Conservation (phyloP, 225 moss, liverwort and hornwort genomes). For the Thuidium tamariscinum region DNA sequence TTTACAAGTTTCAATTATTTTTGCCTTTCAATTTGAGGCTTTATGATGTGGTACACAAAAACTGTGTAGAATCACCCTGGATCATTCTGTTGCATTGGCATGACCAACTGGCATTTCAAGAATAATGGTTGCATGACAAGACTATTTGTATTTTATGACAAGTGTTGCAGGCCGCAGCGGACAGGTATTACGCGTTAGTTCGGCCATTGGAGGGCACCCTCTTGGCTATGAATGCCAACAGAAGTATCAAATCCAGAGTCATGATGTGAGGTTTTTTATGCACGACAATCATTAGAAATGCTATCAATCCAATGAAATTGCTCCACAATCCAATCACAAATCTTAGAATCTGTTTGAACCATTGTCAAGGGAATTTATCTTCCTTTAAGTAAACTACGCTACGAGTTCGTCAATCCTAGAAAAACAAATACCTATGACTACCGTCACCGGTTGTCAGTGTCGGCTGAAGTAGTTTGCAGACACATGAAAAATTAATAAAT, state of each 20-base stretch:
- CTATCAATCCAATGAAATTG: background rate
- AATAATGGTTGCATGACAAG: background rate
- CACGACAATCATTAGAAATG: background rate
- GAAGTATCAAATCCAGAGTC: conserved; percentile 33
- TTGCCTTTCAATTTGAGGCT: background rate
- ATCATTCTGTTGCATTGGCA: background rate
- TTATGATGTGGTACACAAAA: background rate
- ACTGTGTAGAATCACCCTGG: background rate
- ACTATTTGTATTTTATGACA: background rate
- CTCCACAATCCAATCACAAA: background rate
- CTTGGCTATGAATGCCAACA: conserved; percentile 21
- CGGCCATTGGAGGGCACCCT: conserved; percentile 31
- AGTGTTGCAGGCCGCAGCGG: conserved; percentile 9
- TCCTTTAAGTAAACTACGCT: background rate
- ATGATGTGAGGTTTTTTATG: background rate
- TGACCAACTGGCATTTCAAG: background rate
- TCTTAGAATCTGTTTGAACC: background rate
- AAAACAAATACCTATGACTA: background rate
- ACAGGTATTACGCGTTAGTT: conserved; percentile 8
- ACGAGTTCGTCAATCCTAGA: background rate
- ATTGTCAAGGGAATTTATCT: background rate
- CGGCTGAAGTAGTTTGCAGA: background rate
- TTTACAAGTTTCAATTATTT: background rate
- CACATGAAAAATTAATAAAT: too few species aligned
- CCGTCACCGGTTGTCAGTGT: background rate